Evolutionary conservation across 495 filamentous ascomycete genomes (phyloP).

Genomic region (Saxophila tyrrhenica): DNA sequence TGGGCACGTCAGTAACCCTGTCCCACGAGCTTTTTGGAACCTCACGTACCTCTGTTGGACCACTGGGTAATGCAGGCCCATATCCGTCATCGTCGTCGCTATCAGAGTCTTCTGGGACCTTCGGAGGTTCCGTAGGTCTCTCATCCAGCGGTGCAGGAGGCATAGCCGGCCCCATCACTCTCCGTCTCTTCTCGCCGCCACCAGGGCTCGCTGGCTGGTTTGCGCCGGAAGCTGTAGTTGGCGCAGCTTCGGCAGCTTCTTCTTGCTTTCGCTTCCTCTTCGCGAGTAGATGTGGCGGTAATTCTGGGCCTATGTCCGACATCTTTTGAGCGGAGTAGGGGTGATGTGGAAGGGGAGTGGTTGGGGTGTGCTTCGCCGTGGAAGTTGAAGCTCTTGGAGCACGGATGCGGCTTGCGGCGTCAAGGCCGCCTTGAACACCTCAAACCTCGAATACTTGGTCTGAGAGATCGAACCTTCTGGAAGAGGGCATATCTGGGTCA

Average conservation of each 20-base stretch:
- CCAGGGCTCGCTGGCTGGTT: slow-evolving; percentile 21
- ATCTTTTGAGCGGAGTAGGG: slow-evolving; percentile 13
- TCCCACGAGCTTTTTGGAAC: neutral
- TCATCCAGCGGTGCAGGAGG: slow-evolving; percentile 45
- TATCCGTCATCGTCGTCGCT: slow-evolving; percentile 44
- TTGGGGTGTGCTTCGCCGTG: neutral
- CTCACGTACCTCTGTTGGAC: neutral
- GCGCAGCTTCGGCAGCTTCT: slow-evolving; percentile 13
- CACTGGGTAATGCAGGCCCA: slow-evolving; percentile 43
- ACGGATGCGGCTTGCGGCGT: no score
- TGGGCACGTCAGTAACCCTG: neutral
- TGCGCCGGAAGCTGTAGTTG: slow-evolving; percentile 21
- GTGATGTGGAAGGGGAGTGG: slow-evolving; percentile 1
- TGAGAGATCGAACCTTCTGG: no score
- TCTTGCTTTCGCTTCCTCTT: slow-evolving; percentile 32
- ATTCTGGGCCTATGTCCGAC: slow-evolving; percentile 30
- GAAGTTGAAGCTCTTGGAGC: neutral
- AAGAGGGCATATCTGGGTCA: no score
- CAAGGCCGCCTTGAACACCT: no score
- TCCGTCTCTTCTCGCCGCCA: slow-evolving; percentile 34
- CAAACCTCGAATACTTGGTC: no score
- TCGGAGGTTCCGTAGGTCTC: slow-evolving; percentile 17
- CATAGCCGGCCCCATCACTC: slow-evolving; percentile 30
- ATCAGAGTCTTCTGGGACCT: slow-evolving; percentile 32
- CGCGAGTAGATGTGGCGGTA: slow-evolving; percentile 32